Evolutionary conservation across 257 asterid species (phyloP), one percentile per base, ranked within the genome.

Genomic region (Phtheirospermum japonicum): DNA sequence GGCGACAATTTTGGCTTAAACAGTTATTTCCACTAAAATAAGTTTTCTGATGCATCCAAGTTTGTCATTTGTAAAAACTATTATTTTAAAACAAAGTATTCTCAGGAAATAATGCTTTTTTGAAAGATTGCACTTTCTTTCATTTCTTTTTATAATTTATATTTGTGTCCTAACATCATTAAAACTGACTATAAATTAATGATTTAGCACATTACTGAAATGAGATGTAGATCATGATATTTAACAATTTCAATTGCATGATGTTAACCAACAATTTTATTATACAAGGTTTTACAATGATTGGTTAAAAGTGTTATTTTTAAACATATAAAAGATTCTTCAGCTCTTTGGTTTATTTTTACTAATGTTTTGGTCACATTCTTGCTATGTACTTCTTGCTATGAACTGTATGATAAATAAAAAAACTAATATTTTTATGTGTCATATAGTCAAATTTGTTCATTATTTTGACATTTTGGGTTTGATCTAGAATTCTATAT

Each of bases 1-100:
- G 98, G 89, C 49, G 98, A 84, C 72, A 77, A 80, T 91, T 91
- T 80, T 91, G 96, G 96, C 62, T 75, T 51, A 88, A 79, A 70
- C 97, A 82, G 98, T 96, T 91, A 71, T 57, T 54, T 16, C 30
- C 18, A n/a, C 49, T 69, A 48, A 62, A 46, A 39, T 42, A 23
- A 8, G 18, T 4, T 66, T 28, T 58, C 50, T 51, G 61, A 55
- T 53, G 39, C 53, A 46, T 50, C 18, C 28, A 32, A 8, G 34
- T 6, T 57, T 61, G 30, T 53, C 34, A 14, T 68, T 20, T 23
- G 7, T 6, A 5, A 23, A 2, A 14, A 12, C 11, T 23, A 16
- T 63, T 40, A 39, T 14, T 28, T 55, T 34, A 16, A 32, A 14
- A 42, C 45, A 30, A 54, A 58, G 11, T 54, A 65, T 49, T 18